phyloP scores from a whole-genome alignment of 2,329 filamentous ascomycete genomes.

The Fusarium sp. region DNA sequence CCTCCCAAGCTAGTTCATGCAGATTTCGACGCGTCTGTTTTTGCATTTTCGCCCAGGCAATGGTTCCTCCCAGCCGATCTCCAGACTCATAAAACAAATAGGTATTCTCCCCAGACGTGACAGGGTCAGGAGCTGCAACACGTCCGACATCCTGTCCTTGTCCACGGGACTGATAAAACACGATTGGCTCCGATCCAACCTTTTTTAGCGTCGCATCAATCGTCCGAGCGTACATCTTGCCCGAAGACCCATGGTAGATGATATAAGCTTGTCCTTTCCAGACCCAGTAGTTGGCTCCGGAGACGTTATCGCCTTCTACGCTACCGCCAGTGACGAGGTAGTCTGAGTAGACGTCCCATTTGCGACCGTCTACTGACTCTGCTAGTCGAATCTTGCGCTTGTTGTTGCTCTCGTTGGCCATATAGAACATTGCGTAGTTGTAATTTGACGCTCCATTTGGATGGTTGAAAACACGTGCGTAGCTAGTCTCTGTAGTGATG shows the following conservation, averaged over 20 bases:
- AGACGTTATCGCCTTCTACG: slow-evolving; percentile 12
- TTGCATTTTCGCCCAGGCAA: slow-evolving; percentile 25
- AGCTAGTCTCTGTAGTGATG: slow-evolving; percentile 42
- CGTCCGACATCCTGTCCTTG: slow-evolving; percentile 10
- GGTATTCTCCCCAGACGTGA: background rate
- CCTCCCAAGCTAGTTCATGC: background rate
- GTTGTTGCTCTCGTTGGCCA: slow-evolving; percentile 43
- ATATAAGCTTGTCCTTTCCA: slow-evolving; percentile 23
- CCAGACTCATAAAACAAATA: slow-evolving; percentile 32
- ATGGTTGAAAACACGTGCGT: slow-evolving; percentile 43
- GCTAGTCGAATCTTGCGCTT: slow-evolving; percentile 42
- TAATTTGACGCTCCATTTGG: slow-evolving; percentile 36
- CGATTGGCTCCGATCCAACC: slow-evolving; percentile 14
- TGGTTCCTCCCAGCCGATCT: background rate
- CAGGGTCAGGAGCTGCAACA: slow-evolving; percentile 18
- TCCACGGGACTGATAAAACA: slow-evolving; percentile 18
- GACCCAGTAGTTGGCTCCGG: slow-evolving; percentile 23
- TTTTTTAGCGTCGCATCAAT: slow-evolving; percentile 25
- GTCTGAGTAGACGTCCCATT: slow-evolving; percentile 30
- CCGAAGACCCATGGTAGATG: slow-evolving; percentile 19
- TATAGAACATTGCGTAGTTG: slow-evolving; percentile 45
- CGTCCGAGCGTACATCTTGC: slow-evolving; percentile 21
- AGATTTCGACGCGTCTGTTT: background rate
- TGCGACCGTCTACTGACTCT: slow-evolving; percentile 38
- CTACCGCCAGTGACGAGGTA: slow-evolving; percentile 12